Evolutionary conservation across 2,329 filamentous ascomycete species (phyloP), one percentile per base, ranked within the genome.

Genomic region (Aspergillus japonicus): DNA sequence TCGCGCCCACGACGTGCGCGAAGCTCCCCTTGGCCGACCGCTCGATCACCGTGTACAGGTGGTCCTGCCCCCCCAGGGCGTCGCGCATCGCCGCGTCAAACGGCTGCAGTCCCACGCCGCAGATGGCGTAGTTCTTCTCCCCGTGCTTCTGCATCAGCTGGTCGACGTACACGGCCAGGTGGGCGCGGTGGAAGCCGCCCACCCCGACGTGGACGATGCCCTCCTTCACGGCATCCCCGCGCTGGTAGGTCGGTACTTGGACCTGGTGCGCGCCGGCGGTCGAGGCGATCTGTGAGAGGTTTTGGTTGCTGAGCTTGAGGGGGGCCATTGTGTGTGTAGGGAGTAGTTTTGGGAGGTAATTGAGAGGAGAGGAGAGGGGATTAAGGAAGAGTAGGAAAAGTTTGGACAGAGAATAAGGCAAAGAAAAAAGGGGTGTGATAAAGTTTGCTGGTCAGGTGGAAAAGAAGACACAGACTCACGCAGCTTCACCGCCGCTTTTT

Each of bases 171-270:
- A 83, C 80, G 21, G 82, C 82, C 70, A 84, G 67, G 59, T 84
- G 82, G 23, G 82, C 81, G 64, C 82, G 74, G 76, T 84, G 82
- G 74, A 84, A 84, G 68, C 82, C 82, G 62, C 82, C 82, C 12
- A 84, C 81, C 54, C 82, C 82, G 58, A 84, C 72, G 70, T 84
- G 82, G 50, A 84, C 82, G 55, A 84, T 83, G 42, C 82, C 82
- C 68, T 84, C 80, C 74, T 82, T 83, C 63, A 83, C 74, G 44
- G 70, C 73, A 62, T 65, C 65, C 62, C 67, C 68, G 54, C 82
- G 80, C 53, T 73, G 69, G 68, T 83, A 83, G 59, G 71, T 77
- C 4, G 80, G 80, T 47, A 78, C 67, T 62, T 72, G 70, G 62
- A 80, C 68, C 35, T 66, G 59, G 29, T 64, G 48, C 53, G 71